Conservation (phyloP, 192 early-diverging fungal species). For the Martensiomyces pterosporus region DNA sequence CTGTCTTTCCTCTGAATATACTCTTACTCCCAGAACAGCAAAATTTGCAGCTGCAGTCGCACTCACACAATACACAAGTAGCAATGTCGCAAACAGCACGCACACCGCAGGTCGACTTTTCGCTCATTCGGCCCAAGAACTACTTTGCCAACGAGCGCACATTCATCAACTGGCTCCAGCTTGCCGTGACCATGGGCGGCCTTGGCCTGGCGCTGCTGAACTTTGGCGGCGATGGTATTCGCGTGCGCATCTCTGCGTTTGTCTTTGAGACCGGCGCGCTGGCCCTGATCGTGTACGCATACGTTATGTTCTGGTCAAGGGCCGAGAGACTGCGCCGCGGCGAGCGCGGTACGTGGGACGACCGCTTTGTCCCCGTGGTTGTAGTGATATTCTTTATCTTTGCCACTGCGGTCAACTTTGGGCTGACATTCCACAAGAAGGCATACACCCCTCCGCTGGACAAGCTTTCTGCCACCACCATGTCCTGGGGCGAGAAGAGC, state of each 20-base stretch:
- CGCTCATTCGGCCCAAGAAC: constrained; percentile 58
- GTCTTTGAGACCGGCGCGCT: constrained; percentile 47
- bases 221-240: constrained; percentile 54
- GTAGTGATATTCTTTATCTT: constrained; percentile 50
- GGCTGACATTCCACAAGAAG: constrained; percentile 53
- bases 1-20: too few relatives aligned
- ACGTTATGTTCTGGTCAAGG: constrained; percentile 44
- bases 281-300: constrained; percentile 49
- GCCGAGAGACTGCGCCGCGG: constrained; percentile 46
- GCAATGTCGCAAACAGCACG: constrained; percentile 18
- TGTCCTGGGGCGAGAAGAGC: constrained; percentile 47
- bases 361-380: constrained; percentile 37
- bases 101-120: constrained; percentile 37
- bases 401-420: constrained; percentile 52
- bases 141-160: constrained; percentile 92
- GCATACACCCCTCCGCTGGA: constrained; percentile 44
- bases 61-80: too few relatives aligned
- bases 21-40: too few relatives aligned
- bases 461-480: constrained; percentile 52
- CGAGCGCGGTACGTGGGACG: constrained; percentile 50
- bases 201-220: constrained; percentile 66
- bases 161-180: constrained; percentile 76
- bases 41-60: too few relatives aligned
- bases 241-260: constrained; percentile 48
- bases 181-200: constrained; percentile 60